Evolutionary conservation across 2,329 filamentous ascomycete species (phyloP).

Genomic region (Hyphodiscus sp.): DNA sequence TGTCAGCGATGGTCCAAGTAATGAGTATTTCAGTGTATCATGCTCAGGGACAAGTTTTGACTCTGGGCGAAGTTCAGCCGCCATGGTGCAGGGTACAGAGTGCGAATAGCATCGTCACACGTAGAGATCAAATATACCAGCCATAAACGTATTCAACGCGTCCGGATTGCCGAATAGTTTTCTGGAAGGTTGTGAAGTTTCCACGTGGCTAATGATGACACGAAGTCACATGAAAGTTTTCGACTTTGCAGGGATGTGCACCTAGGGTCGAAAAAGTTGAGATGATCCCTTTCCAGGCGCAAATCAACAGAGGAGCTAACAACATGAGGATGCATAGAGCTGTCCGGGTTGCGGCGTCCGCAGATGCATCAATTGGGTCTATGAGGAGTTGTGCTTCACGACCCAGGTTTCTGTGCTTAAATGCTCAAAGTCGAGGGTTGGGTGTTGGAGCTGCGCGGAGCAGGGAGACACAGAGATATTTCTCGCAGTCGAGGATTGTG

Average conservation of each 20-base stretch:
- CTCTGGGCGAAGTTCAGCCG: conserved; percentile 12
- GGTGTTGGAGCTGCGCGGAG: conserved; percentile 8
- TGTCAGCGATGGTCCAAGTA: conserved; percentile 83
- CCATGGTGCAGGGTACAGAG: conserved; percentile 19
- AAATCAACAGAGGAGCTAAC: conserved; percentile 12
- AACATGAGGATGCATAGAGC: conserved; percentile 27
- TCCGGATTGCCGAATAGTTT: neutral
- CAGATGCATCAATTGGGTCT: conserved; percentile 19
- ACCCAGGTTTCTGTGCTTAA: conserved; percentile 26
- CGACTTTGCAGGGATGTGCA: neutral
- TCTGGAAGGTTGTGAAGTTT: neutral
- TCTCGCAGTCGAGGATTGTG: conserved; percentile 23
- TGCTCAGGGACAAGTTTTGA: conserved; percentile 31
- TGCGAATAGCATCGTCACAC: neutral
- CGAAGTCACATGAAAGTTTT: conserved; percentile 1
- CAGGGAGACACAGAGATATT: conserved; percentile 22
- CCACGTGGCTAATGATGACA: neutral
- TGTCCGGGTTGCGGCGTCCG: conserved; percentile 23
- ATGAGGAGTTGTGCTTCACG: conserved; percentile 17
- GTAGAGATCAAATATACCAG: neutral
- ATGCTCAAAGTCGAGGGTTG: conserved; percentile 19
- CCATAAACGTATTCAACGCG: neutral
- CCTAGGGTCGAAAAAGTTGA: neutral
- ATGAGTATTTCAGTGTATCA: conserved; percentile 76
- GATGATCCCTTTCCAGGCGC: conserved; percentile 5